phyloP scores from a whole-genome alignment of 1,139 yeast genomes.

The Suhomyces chickasaworum region DNA sequence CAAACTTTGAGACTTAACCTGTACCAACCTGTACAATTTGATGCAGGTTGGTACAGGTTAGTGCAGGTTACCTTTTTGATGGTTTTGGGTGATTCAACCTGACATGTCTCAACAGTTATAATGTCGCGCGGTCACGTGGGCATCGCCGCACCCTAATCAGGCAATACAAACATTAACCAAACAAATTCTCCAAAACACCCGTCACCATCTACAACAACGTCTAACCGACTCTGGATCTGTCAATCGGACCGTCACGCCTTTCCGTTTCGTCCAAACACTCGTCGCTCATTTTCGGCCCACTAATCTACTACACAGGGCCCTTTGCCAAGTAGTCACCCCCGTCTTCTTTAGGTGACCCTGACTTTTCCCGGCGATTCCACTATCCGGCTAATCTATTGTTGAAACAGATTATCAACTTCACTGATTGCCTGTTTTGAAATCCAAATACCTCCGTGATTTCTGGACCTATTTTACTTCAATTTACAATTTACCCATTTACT shows the following conservation, averaged over 20 bases:
- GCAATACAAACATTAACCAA: slow-evolving; percentile 13
- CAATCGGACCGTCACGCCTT: slow-evolving; percentile 5
- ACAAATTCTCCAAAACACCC: slow-evolving; percentile 13
- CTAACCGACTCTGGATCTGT: slow-evolving; percentile 3
- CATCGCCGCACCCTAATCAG: slow-evolving; percentile 11
- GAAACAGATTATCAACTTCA: background rate
- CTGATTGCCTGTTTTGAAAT: slow-evolving; percentile 7
- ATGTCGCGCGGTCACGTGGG: slow-evolving; percentile 6
- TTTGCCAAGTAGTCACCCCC: background rate
- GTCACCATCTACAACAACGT: slow-evolving; percentile 7
- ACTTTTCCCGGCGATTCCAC: background rate
- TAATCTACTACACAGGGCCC: background rate
- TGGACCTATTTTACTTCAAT: background rate
- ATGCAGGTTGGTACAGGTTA: too few species aligned
- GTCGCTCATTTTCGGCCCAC: background rate
- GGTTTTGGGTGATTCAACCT: background rate
- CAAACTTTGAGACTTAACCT: too few species aligned
- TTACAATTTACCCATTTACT: too few species aligned
- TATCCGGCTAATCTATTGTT: slow-evolving; percentile 7
- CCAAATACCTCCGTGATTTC: slow-evolving; percentile 1
- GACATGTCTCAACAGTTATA: slow-evolving; percentile 1
- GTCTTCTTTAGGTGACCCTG: background rate
- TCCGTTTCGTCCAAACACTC: slow-evolving; percentile 1
- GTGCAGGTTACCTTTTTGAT: too few species aligned
- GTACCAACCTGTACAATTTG: too few species aligned